Evolutionary conservation across 306 rosid species (phyloP).

Genomic region (Glycine tomentella): DNA sequence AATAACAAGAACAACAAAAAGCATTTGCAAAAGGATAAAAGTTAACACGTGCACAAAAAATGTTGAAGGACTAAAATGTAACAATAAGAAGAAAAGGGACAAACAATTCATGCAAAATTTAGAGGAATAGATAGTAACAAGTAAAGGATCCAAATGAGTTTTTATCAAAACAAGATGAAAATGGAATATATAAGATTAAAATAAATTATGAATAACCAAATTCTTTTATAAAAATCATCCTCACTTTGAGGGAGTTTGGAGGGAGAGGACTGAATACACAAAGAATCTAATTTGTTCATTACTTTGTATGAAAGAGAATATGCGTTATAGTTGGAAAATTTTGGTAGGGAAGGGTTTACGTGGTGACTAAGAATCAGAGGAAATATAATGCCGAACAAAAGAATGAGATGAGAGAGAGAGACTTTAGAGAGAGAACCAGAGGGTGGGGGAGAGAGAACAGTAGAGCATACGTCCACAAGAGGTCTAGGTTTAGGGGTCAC

Average conservation of each 20-base stretch:
- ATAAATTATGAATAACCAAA: constrained; percentile 14
- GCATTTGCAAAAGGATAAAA: neutral
- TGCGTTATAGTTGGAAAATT: too few relatives aligned
- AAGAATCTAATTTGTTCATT: constrained; percentile 1
- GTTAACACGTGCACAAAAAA: constrained; percentile 2
- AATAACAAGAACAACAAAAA: neutral
- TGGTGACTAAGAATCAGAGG: too few relatives aligned
- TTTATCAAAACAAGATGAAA: neutral
- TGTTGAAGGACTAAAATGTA: constrained; percentile 1
- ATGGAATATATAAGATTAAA: neutral
- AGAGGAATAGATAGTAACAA: constrained; percentile 15
- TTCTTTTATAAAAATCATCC: constrained; percentile 27
- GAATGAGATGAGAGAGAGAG: too few relatives aligned
- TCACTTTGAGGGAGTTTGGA: neutral
- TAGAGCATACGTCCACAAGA: too few relatives aligned
- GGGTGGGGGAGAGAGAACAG: too few relatives aligned
- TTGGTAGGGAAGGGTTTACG: too few relatives aligned
- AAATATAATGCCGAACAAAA: too few relatives aligned
- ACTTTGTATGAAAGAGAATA: too few relatives aligned
- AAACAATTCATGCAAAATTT: neutral
- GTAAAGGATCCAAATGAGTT: constrained; percentile 25
- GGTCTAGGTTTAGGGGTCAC: too few relatives aligned
- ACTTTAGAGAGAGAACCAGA: too few relatives aligned
- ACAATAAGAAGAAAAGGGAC: constrained; percentile 14
- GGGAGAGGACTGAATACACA: neutral